A percentile compares a stretch with the other conserved stretches of the same genome.
These are phyloP conservation scores for Barnettozyma hawaiiensis DNA, from an alignment of 1,139 yeast genomes.

Conservation along the genomic window DNA sequence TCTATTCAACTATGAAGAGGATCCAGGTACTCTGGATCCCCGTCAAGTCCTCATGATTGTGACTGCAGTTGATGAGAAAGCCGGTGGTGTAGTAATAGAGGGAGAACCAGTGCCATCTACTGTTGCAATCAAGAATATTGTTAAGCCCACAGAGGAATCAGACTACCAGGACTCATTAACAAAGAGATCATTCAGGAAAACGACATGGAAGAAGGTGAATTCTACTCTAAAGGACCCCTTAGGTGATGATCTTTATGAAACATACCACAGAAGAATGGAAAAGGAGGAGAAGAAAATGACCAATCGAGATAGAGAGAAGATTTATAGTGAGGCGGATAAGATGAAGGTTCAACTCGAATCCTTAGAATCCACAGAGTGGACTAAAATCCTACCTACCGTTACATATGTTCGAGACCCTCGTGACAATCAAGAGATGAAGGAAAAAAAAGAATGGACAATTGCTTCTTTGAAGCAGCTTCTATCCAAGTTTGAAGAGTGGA, in stretches of 20 bases:
- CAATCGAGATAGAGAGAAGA: conserved; percentile 48
- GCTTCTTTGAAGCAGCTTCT: conserved; percentile 45
- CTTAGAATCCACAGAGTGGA: conserved; percentile 54
- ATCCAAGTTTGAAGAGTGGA: conserved; percentile 42
- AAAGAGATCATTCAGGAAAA: conserved; percentile 11
- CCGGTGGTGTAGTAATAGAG: not conserved
- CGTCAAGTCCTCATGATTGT: conserved; percentile 11
- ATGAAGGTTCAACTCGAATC: conserved; percentile 40
- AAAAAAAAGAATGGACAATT: conserved; percentile 47
- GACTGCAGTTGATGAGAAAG: not conserved
- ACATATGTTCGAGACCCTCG: conserved; percentile 46
- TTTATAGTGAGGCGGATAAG: conserved; percentile 46
- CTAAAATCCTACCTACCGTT: conserved; percentile 41
- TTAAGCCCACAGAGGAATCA: not conserved
- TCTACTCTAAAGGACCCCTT: conserved; percentile 36
- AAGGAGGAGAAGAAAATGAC: conserved; percentile 62
- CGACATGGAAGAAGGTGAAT: conserved; percentile 11
- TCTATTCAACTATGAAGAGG: conserved; percentile 24
- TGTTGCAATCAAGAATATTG: not conserved
- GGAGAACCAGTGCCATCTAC: not conserved
- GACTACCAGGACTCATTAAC: not conserved
- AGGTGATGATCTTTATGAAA: conserved; percentile 38
- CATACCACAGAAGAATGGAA: conserved; percentile 58
- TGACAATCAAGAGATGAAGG: conserved; percentile 43
- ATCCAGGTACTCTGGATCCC: conserved; percentile 16